Evolutionary conservation across 495 filamentous ascomycete genomes (phyloP).

Genomic region (Penicillium dipodomyicola): DNA sequence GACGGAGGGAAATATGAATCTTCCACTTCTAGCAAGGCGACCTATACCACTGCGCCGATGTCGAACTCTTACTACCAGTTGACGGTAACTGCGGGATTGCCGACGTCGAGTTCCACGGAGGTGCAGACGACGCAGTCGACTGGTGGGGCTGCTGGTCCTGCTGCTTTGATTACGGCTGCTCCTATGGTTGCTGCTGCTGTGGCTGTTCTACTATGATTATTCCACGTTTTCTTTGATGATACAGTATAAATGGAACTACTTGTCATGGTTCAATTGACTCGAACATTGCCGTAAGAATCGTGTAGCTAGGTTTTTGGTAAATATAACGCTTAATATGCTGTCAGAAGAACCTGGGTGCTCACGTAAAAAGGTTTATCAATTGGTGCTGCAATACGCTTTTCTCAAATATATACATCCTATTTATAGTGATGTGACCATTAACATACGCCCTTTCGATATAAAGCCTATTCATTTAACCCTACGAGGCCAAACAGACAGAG

Average conservation of each 20-base stretch:
- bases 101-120: conserved; percentile 10
- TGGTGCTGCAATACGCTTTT: background rate
- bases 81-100: conserved; percentile 22
- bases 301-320: no score
- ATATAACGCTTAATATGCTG: no score
- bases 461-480: conserved; percentile 2
- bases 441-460: background rate
- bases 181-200: conserved; percentile 23
- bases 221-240: background rate
- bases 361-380: background rate
- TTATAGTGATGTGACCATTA: background rate
- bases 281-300: no score
- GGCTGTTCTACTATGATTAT: conserved; percentile 21
- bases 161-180: conserved; percentile 25
- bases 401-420: background rate
- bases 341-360: no score
- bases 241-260: no score
- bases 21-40: conserved; percentile 6
- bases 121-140: conserved; percentile 16
- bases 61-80: conserved; percentile 12
- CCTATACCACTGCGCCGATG: conserved; percentile 10
- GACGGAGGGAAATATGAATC: conserved; percentile 3
- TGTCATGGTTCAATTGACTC: no score
- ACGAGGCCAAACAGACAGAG: conserved; percentile 49
- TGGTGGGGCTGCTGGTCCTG: conserved; percentile 13